A percentile compares a stretch with the other conserved stretches of the same genome.
Evolutionary conservation across 306 rosid species (phyloP).

Genomic region (Lotus japonicus): DNA sequence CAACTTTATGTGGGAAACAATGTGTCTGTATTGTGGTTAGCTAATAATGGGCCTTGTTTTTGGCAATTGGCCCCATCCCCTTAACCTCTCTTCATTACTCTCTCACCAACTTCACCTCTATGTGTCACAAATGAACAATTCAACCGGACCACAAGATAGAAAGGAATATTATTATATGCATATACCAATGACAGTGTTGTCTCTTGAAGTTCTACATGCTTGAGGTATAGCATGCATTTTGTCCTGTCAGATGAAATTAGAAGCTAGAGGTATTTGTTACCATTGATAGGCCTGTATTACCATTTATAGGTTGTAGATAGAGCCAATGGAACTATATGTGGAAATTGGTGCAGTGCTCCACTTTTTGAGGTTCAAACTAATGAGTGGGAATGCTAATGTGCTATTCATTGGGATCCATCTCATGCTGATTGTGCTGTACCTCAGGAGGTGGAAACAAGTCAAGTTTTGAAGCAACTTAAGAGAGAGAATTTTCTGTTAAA

Average conservation of each 20-base stretch:
- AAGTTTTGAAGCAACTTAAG: conserved; percentile 73
- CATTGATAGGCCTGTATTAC: no score
- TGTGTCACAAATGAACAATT: conserved; percentile 5
- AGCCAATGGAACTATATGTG: no score
- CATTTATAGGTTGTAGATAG: no score
- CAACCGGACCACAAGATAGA: no score
- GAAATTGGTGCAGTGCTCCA: conserved; percentile 55
- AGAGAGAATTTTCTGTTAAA: no score
- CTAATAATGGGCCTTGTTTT: background rate
- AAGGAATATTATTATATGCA: no score
- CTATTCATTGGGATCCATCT: conserved; percentile 48
- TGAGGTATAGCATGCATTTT: no score
- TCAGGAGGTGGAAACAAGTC: conserved; percentile 74
- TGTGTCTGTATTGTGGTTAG: background rate
- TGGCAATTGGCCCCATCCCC: conserved; percentile 8
- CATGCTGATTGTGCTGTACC: conserved; percentile 56
- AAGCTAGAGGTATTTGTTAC: no score
- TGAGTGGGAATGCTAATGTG: conserved; percentile 53
- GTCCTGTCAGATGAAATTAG: no score
- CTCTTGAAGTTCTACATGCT: no score
- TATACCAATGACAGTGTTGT: no score
- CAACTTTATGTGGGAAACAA: background rate
- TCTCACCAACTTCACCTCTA: conserved; percentile 51
- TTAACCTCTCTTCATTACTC: conserved; percentile 27
- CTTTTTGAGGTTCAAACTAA: conserved; percentile 42